Percentiles rank a stretch among this genome's conserved stretches.
Evolutionary conservation across 2,329 filamentous ascomycete genomes (phyloP).

Genomic region (Penicillium sp.): DNA sequence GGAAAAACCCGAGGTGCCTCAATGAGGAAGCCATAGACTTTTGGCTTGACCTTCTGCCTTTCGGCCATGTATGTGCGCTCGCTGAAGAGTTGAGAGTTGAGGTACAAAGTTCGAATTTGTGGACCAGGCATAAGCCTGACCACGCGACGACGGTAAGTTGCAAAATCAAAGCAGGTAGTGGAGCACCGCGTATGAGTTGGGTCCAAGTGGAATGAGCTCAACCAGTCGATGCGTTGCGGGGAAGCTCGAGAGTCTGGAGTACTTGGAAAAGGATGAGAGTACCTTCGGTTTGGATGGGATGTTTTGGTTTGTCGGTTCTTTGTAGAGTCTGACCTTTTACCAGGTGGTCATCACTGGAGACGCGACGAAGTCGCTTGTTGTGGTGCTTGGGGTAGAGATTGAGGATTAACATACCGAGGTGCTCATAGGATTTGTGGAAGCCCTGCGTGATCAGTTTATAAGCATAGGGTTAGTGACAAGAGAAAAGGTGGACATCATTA

Average conservation of each 20-base stretch:
- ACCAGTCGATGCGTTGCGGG: background rate
- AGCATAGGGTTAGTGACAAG: background rate
- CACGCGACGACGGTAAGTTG: background rate
- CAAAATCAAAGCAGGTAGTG: background rate
- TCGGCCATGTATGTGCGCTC: background rate
- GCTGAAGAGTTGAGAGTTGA: background rate
- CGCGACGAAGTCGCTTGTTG: background rate
- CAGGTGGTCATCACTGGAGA: slow-evolving; percentile 47
- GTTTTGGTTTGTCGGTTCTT: slow-evolving; percentile 26
- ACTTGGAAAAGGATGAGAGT: slow-evolving; percentile 10
- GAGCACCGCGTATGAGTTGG: background rate
- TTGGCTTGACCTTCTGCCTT: background rate
- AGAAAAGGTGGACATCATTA: background rate
- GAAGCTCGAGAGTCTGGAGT: background rate
- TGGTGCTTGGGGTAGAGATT: background rate
- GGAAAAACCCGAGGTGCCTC: background rate
- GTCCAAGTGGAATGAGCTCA: slow-evolving; percentile 1
- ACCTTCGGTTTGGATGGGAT: slow-evolving; percentile 23
- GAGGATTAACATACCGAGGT: background rate
- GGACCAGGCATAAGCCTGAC: background rate
- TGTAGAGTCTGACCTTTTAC: slow-evolving; percentile 48
- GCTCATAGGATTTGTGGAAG: background rate
- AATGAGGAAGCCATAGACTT: background rate
- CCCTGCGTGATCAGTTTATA: too few species aligned
- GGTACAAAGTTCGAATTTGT: background rate